A percentile compares a stretch with the other conserved stretches of the same genome.
Conservation (phyloP, 768 basidiomycete species). For the Tephrocybe sp. region DNA sequence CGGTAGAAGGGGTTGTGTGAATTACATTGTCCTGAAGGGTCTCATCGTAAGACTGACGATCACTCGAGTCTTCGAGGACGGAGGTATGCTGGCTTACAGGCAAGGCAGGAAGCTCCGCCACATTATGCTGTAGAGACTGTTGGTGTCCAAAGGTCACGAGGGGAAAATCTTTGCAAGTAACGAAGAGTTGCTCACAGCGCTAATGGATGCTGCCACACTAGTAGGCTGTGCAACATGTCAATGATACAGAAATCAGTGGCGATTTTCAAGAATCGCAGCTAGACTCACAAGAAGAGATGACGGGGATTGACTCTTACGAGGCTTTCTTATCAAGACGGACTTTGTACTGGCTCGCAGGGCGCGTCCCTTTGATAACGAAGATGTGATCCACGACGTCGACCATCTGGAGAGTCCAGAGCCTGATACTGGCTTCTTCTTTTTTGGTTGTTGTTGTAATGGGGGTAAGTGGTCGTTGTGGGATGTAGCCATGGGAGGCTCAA, state of each 20-base stretch:
- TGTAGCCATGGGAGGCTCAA: not conserved
- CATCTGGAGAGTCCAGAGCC: not conserved
- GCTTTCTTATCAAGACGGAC: not conserved
- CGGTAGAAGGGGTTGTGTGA: no score
- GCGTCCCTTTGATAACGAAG: not conserved
- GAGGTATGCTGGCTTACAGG: no score
- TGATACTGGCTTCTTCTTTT: not conserved
- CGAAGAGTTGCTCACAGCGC: not conserved
- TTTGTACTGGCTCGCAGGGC: not conserved
- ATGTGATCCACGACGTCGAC: not conserved
- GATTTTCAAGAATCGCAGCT: not conserved
- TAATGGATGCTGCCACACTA: not conserved
- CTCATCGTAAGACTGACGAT: no score
- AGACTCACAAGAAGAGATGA: not conserved
- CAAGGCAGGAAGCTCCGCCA: no score
- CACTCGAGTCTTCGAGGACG: no score
- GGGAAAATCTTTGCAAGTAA: no score
- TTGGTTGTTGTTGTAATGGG: not conserved
- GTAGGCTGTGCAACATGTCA: not conserved
- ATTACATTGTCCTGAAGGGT: no score
- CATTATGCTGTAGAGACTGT: no score
- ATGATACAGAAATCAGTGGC: not conserved
- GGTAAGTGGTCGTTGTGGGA: not conserved
- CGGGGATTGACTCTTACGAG: no score
- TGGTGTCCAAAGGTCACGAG: no score